These are phyloP conservation scores for Alternaria conjuncta DNA, from an alignment of 2,329 filamentous ascomycete genomes.

Conservation along the genomic window DNA sequence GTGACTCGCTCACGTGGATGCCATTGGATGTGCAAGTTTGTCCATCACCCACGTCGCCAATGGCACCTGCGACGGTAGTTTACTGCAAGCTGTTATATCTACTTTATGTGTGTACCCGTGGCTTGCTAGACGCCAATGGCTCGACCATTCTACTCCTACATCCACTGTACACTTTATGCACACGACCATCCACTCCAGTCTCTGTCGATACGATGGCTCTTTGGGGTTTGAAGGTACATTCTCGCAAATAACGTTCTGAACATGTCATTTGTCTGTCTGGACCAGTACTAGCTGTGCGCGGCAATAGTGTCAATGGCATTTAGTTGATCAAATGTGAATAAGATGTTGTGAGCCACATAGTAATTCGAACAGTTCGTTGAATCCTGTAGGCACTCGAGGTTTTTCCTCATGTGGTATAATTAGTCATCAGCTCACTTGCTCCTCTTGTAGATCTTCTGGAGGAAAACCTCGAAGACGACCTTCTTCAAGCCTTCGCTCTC, in stretches of 20 bases:
- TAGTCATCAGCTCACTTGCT: constrained; percentile 70
- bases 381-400: not conserved
- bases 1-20: not conserved
- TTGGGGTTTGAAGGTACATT: too few species aligned
- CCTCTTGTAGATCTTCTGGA: constrained; percentile 97
- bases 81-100: too few species aligned
- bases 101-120: too few species aligned
- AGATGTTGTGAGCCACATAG: not conserved
- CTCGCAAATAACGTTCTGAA: too few species aligned
- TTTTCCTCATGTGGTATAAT: not conserved
- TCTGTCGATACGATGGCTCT: too few species aligned
- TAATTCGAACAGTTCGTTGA: not conserved
- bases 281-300: too few species aligned
- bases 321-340: not conserved
- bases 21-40: not conserved
- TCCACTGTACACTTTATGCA: too few species aligned
- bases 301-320: not conserved
- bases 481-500: constrained; percentile 90
- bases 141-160: too few species aligned
- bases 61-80: too few species aligned
- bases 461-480: constrained; percentile 85
- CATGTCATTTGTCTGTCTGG: too few species aligned
- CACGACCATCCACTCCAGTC: too few species aligned
- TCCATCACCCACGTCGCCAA: not conserved
- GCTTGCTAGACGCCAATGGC: too few species aligned